Percentiles rank a stretch among this genome's conserved stretches.
These are phyloP conservation scores for Cymbopogon flexuosus DNA, from an alignment of 202 grass and related monocot genomes.

Conservation along the genomic window DNA sequence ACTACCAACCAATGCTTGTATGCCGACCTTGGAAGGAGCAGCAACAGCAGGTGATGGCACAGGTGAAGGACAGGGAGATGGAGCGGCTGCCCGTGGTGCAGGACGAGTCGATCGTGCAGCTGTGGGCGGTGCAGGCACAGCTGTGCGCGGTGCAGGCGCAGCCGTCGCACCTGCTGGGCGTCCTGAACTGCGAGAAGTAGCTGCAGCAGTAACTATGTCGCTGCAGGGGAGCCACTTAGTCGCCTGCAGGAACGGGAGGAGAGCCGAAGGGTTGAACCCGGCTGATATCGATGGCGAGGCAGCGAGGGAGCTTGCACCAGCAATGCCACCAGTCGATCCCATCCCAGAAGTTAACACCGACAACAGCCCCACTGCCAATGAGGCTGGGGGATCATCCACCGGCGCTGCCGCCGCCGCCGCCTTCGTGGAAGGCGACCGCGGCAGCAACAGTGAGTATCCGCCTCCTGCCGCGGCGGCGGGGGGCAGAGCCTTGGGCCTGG, in stretches of 20 bases:
- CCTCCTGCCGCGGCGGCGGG: background rate
- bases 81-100: background rate
- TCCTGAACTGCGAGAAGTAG: conserved; percentile 19
- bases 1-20: conserved; percentile 30
- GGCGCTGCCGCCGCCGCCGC: background rate
- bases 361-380: conserved; percentile 51
- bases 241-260: conserved; percentile 74
- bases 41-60: conserved; percentile 46
- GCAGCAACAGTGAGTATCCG: conserved; percentile 11
- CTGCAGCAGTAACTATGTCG: conserved; percentile 39
- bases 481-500: conserved; percentile 23
- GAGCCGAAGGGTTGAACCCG: conserved; percentile 56
- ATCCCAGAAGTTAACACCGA: conserved; percentile 44
- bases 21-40: conserved; percentile 36
- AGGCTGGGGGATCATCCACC: conserved; percentile 26
- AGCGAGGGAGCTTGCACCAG: conserved; percentile 34
- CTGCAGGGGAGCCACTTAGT: conserved; percentile 89
- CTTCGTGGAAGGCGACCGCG: conserved; percentile 20
- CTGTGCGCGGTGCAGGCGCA: background rate
- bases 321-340: conserved; percentile 30
- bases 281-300: conserved; percentile 58
- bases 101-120: background rate
- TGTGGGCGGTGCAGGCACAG: background rate
- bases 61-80: background rate
- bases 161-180: conserved; percentile 17